phyloP scores from a whole-genome alignment of 495 filamentous ascomycete genomes.

The Annulohypoxylon maeteangense region DNA sequence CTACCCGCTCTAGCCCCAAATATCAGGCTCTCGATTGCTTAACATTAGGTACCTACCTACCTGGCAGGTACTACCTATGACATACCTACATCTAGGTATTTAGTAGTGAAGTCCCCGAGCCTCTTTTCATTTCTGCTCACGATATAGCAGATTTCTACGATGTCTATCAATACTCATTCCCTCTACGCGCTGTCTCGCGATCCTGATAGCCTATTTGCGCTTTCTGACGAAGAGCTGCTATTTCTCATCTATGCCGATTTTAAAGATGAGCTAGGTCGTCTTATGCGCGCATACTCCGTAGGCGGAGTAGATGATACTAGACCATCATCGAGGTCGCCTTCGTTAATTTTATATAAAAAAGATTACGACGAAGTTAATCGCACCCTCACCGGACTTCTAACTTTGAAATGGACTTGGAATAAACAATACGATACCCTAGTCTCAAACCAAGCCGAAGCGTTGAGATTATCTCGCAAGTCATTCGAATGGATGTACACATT shows the following conservation, averaged over 20 bases:
- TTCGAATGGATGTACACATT: slow-evolving; percentile 35
- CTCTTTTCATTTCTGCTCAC: background rate
- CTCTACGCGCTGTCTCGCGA: background rate
- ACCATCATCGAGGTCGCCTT: slow-evolving; percentile 40
- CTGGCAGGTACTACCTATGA: too few species aligned
- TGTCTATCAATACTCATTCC: background rate
- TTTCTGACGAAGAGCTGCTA: slow-evolving; percentile 31
- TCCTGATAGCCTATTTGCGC: slow-evolving; percentile 22
- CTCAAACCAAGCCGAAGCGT: slow-evolving; percentile 33
- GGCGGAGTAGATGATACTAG: slow-evolving; percentile 12
- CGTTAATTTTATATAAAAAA: slow-evolving; percentile 38
- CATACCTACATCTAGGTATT: background rate
- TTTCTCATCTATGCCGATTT: slow-evolving; percentile 27
- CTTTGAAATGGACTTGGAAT: slow-evolving; percentile 51
- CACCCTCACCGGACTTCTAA: slow-evolving; percentile 48
- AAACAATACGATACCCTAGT: slow-evolving; percentile 47
- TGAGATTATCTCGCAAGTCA: slow-evolving; percentile 36
- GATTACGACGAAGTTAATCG: slow-evolving; percentile 54
- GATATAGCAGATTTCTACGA: background rate
- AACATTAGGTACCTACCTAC: too few species aligned
- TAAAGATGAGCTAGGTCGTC: slow-evolving; percentile 31
- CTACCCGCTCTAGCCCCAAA: too few species aligned
- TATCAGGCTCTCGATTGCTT: background rate
- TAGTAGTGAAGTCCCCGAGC: background rate
- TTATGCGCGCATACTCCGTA: slow-evolving; percentile 37